phyloP scores from a whole-genome alignment of 495 filamentous ascomycete genomes.

The Trichoderma gamsii region DNA sequence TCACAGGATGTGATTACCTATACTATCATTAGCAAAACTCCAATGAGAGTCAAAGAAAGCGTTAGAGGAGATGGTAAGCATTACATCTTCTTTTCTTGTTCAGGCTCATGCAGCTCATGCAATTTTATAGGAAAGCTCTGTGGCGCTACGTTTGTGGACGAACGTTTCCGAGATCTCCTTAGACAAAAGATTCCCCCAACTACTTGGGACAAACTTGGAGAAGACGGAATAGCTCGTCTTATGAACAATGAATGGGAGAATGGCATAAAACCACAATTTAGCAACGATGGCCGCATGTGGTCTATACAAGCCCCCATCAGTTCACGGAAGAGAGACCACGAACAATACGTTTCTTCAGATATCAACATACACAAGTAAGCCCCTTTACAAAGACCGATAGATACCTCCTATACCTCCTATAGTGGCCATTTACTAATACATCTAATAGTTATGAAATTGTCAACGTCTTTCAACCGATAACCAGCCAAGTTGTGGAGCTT shows the following conservation, averaged over 20 bases:
- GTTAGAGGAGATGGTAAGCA: constrained; percentile 21
- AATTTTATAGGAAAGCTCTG: constrained; percentile 18
- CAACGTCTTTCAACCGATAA: not conserved
- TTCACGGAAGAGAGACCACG: not conserved
- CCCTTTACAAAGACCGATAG: too few relatives aligned
- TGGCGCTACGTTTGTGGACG: constrained; percentile 23
- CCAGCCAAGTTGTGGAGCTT: not conserved
- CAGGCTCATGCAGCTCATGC: not conserved
- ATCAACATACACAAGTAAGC: not conserved
- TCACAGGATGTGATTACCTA: constrained; percentile 23
- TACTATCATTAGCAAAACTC: not conserved
- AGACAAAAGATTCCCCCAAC: constrained; percentile 9
- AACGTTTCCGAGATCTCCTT: constrained; percentile 19
- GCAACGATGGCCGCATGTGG: constrained; percentile 9
- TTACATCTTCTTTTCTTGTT: not conserved
- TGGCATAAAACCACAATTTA: constrained; percentile 20
- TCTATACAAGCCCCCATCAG: not conserved
- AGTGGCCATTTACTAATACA: not conserved
- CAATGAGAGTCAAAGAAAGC: constrained; percentile 21
- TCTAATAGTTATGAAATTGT: not conserved
- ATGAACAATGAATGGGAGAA: constrained; percentile 22
- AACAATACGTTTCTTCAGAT: not conserved
- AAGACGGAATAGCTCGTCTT: not conserved
- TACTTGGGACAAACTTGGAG: constrained; percentile 11
- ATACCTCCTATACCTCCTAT: not conserved